Base-by-base conservation (phyloP, 306 rosid genomes). In the Rubus parviflorus region DNA sequence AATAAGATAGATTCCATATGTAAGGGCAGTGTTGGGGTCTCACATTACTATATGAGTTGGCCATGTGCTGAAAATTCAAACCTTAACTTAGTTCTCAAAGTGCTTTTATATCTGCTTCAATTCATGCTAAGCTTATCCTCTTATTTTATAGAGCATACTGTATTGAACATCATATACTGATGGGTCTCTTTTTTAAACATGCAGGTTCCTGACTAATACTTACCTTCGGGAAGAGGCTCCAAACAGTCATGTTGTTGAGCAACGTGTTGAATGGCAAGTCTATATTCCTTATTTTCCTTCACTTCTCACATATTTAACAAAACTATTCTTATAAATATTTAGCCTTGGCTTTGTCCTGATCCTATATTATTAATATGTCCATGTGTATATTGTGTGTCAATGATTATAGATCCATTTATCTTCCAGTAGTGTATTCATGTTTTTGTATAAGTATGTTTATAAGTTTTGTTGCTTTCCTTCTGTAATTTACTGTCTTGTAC, bases 171-270 rank as follows among this genome's bases (percentile, higher is more conserved):
- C n/a, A 4, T 58, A 8, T 86, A 56, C 68, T 35, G 15, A 81
- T 69, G 74, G 52, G 49, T 51, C 68, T 80, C 75, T 80, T 46
- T 51, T 70, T 76, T 54, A 63, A 56, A 47, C 49, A 70, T 83
- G 72, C 87, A 96, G 99, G 99, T 89, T 92, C 75, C 52, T 96
- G 77, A 89, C 97, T 69, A 96, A 96, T 85, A 64, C 99, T 71
- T 96, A 92, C 87, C 96, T 96, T 52, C 96, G 98, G 64, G 98
- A 91, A 92, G 99, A 96, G 86, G 91, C 97, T 80, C 98, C 99
- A 52, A 91, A 90, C 79, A 96, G 98, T 82, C 93, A 96, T 85
- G 99, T 92, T 74, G 99, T 96, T 82, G 99, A 96, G 92, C 99
- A 96, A 81, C 98, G 92, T 77, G 99, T 96, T 83, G 99, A 96